Conservation (phyloP, 2,329 filamentous ascomycete species). For the Nemania bipapillata region DNA sequence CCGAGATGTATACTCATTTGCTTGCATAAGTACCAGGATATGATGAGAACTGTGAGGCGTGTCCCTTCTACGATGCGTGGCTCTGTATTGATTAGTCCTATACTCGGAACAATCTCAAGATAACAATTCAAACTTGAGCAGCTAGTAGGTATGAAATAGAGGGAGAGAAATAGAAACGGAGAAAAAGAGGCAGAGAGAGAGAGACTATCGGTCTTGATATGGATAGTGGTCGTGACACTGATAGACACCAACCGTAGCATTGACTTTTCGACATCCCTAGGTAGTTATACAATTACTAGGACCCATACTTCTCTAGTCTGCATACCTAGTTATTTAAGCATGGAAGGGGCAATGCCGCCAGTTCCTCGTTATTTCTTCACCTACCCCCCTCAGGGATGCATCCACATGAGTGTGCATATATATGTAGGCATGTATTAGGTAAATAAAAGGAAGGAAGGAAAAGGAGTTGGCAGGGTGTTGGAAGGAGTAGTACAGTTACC, state of each 20-base stretch:
- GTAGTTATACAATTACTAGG: too few species aligned
- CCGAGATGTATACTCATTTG: conserved; percentile 8
- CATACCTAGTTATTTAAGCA: too few species aligned
- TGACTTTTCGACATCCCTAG: not conserved
- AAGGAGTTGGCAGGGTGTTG: not conserved
- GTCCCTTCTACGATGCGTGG: not conserved
- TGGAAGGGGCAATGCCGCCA: not conserved
- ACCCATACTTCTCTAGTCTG: too few species aligned
- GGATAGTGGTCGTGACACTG: not conserved
- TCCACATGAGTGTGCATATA: too few species aligned
- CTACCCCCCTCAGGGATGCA: not conserved
- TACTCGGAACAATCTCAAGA: not conserved
- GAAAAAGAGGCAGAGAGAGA: not conserved
- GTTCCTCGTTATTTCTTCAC: not conserved
- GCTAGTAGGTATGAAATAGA: too few species aligned
- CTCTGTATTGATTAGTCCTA: not conserved
- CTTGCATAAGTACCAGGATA: not conserved
- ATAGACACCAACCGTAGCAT: not conserved
- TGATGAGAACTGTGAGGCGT: conserved; percentile 4
- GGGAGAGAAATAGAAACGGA: too few species aligned
- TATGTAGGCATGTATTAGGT: too few species aligned
- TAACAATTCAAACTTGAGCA: not conserved
- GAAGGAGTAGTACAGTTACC: conserved; percentile 34
- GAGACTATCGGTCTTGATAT: not conserved
- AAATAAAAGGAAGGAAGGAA: too few species aligned